Evolutionary conservation across 1,284 basidiomycete species (phyloP).

Genomic region (Cutaneotrichosporon cutaneum): DNA sequence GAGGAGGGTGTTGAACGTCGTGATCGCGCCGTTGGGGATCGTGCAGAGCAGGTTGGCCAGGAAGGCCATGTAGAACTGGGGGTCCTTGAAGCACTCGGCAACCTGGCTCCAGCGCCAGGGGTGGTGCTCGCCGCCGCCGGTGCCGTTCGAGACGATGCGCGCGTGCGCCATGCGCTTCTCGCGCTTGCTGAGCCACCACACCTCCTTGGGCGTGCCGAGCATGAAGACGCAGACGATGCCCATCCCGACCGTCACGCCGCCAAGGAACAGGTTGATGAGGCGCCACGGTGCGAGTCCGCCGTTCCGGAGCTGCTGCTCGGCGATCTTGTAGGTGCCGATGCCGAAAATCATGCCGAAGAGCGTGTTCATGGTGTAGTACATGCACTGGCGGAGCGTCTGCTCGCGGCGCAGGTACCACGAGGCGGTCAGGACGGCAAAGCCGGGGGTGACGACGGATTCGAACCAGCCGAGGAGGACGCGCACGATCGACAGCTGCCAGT

Average conservation of each 20-base stretch:
- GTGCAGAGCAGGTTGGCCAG: slow-evolving; percentile 25
- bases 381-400: slow-evolving; percentile 19
- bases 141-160: slow-evolving; percentile 29
- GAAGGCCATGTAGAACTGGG: slow-evolving; percentile 28
- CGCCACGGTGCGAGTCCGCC: slow-evolving; percentile 31
- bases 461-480: slow-evolving; percentile 33
- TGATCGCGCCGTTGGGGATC: slow-evolving; percentile 30
- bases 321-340: slow-evolving; percentile 32
- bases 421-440: slow-evolving; percentile 24
- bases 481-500: slow-evolving; percentile 21
- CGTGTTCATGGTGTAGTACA: slow-evolving; percentile 36
- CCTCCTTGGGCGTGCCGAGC: slow-evolving; percentile 35
- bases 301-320: slow-evolving; percentile 19
- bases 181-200: slow-evolving; percentile 31
- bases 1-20: slow-evolving; percentile 26
- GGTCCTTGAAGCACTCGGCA: slow-evolving; percentile 34
- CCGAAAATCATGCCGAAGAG: slow-evolving; percentile 28
- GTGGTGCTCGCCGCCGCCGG: slow-evolving; percentile 24
- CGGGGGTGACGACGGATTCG: slow-evolving; percentile 34
- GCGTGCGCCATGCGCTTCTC: slow-evolving; percentile 35
- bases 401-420: slow-evolving; percentile 20
- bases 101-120: slow-evolving; percentile 34
- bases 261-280: slow-evolving; percentile 40
- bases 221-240: slow-evolving; percentile 17
- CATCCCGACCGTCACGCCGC: slow-evolving; percentile 27